phyloP scores from a whole-genome alignment of 176 grass and related monocot genomes.

The Miscanthus lutarioriparius region DNA sequence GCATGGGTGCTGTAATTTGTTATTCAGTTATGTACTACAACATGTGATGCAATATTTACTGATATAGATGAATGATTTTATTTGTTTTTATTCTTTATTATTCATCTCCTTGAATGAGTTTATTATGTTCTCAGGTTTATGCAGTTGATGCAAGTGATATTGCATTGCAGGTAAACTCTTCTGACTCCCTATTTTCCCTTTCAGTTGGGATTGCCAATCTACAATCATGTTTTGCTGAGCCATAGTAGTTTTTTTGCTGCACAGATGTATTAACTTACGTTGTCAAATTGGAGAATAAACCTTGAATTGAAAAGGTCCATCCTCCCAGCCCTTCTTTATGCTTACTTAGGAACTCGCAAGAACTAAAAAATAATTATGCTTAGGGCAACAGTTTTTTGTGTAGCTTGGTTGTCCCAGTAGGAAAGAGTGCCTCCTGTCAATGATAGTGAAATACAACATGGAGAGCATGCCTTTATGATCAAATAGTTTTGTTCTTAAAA shows the following conservation, averaged over 20 bases:
- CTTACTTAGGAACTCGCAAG: background rate
- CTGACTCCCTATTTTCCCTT: background rate
- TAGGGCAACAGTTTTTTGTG: background rate
- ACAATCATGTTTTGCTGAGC: slow-evolving; percentile 18
- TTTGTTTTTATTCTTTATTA: slow-evolving; percentile 24
- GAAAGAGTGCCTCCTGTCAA: background rate
- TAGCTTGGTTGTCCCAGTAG: background rate
- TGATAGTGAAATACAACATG: background rate
- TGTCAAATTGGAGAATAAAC: slow-evolving; percentile 21
- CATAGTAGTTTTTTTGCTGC: background rate
- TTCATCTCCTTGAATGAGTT: slow-evolving; percentile 21
- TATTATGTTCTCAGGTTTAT: slow-evolving; percentile 75
- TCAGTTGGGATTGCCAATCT: slow-evolving; percentile 22
- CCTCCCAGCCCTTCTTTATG: slow-evolving; percentile 1
- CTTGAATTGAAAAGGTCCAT: slow-evolving; percentile 17
- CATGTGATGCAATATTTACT: background rate
- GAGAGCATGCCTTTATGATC: background rate
- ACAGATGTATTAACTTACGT: slow-evolving; percentile 10
- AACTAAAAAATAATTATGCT: background rate
- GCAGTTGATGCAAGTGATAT: slow-evolving; percentile 98
- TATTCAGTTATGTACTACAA: slow-evolving; percentile 4
- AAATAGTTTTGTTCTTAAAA: background rate
- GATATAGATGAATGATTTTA: slow-evolving; percentile 1
- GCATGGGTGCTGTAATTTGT: slow-evolving; percentile 16
- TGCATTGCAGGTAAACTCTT: slow-evolving; percentile 67